Evolutionary conservation across 2,329 filamentous ascomycete species (phyloP), one percentile per base, ranked within the genome.

Genomic region (Fusarium falciforme): DNA sequence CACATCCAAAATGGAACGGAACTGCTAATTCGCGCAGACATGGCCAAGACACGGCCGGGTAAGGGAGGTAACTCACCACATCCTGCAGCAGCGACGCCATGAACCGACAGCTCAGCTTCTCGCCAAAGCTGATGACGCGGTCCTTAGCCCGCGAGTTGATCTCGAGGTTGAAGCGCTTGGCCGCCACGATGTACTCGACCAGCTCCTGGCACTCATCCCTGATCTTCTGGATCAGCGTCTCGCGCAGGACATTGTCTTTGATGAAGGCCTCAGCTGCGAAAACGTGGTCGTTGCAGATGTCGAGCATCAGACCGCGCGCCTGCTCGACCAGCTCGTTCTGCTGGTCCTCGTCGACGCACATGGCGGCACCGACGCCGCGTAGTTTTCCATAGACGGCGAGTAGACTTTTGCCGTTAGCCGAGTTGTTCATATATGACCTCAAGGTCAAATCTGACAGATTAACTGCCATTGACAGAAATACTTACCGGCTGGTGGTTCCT

Each of bases 401-500:
- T 64, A 93, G 80, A 38, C 89, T 90, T 76, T 36, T 38, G 22
- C 12, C 14, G 22, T 61, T 57, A 57, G 54, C 14, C 12, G 31
- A 35, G 33, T 36, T 36, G 54, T 1, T 20, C 16, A 31, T 52
- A 52, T 14, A 31, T 57, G 54, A 49, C 27, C 17, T 14, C 31
- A 25, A 20, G 4, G 42, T 35, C 29, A 9, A n/a, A 33, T 49
- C 17, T 44, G 25, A 11, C 25, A 40, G 33, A 8, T 14, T 20
- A 10, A 17, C 33, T 47, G 58, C 29, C 49, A 64, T 58, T 25
- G n/a, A 27, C 5, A 20, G 1, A 29, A 44, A 59, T 58, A 89
- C 92, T 90, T 85, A 95, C 93, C 95, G 91, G 84, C 97, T 98
- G 40, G 96, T 99, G 68, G 96, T 99, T 71, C 96, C 96, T 78